Conservation (phyloP, 768 basidiomycete genomes). For the Cystofilobasidium macerans region DNA sequence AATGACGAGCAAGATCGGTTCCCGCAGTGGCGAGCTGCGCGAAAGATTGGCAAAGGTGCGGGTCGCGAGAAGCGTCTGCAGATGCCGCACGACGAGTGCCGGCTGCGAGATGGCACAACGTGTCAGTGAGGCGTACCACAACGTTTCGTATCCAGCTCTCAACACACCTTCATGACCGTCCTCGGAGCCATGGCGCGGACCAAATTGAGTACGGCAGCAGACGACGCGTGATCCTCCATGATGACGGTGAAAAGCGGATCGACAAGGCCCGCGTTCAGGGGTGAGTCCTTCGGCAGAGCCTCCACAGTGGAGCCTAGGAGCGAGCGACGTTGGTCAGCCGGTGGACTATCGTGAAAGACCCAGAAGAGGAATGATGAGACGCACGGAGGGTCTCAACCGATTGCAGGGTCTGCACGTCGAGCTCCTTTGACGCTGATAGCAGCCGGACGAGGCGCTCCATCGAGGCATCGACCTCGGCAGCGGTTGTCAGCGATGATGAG, state of each 20-base stretch:
- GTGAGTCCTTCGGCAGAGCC: slow-evolving; percentile 26
- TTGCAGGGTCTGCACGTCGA: slow-evolving; percentile 27
- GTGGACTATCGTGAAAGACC: slow-evolving; percentile 19
- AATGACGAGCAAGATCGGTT: slow-evolving; percentile 49
- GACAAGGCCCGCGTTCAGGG: slow-evolving; percentile 50
- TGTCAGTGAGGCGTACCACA: too few species aligned
- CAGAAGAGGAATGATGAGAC: background rate
- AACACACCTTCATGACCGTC: slow-evolving; percentile 54
- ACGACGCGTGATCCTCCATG: slow-evolving; percentile 50
- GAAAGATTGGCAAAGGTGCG: slow-evolving; percentile 44
- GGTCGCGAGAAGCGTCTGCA: slow-evolving; percentile 67
- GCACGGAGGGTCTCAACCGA: background rate
- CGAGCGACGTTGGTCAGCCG: slow-evolving; percentile 26
- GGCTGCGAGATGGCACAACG: slow-evolving; percentile 42
- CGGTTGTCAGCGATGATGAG: background rate
- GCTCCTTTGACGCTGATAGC: slow-evolving; percentile 37
- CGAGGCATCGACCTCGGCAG: background rate
- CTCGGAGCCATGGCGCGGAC: slow-evolving; percentile 41
- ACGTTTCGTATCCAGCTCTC: too few species aligned
- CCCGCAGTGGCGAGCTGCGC: slow-evolving; percentile 36
- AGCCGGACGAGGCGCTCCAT: slow-evolving; percentile 49
- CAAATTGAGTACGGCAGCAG: slow-evolving; percentile 41
- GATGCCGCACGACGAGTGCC: slow-evolving; percentile 55
- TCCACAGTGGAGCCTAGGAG: slow-evolving; percentile 10
- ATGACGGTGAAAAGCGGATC: slow-evolving; percentile 60